Evolutionary conservation across 2,329 filamentous ascomycete genomes (phyloP), one percentile per base, ranked within the genome.

Genomic region (Dryadomyces quercus-mongolicae): DNA sequence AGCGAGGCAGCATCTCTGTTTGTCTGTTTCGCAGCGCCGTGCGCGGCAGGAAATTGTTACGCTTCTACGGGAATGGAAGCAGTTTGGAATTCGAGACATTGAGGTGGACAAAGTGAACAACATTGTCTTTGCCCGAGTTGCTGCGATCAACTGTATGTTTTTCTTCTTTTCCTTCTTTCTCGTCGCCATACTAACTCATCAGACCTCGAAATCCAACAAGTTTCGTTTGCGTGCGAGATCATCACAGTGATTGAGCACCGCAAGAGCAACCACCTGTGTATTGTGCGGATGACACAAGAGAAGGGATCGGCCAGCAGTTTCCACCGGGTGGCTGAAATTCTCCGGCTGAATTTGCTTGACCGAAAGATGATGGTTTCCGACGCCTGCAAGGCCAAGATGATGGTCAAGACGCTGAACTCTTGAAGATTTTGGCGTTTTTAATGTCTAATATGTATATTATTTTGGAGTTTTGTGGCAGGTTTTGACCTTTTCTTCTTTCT

Each of bases 281-380:
- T 96, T 59, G 82, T 88, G 34, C 85, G 88, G 40, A 88, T 96
- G 66, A 92, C 87, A 1, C 91, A 96, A 64, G 89, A 93, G 64
- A 84, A 84, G 55, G 93, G 92, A n/a, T 91, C 92, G 1, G 90
- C 88, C 42, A 93, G 86, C 62, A 93, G 86, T 61, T 95, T 97
- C 71, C 80, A 88, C 65, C 84, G 82, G 64, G 86, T 95, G 10
- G 80, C 94, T 25, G 85, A 90, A 56, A 85, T 86, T 3, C 75
- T 96, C 61, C 78, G 84, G 60, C 74, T 78, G 20, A 78, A 88
- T 16, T 82, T 94, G 65, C 75, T 74, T 59, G 74, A 74, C 56
- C 80, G 84, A 31, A 75, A 76, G 25, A 71, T 91, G 61, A 70
- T 95, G 34, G 81, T 95, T 25, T 72, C 78, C 42, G 86, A 89